Base-by-base conservation (phyloP, 164 flowering plant species). In the Santalum album region DNA sequence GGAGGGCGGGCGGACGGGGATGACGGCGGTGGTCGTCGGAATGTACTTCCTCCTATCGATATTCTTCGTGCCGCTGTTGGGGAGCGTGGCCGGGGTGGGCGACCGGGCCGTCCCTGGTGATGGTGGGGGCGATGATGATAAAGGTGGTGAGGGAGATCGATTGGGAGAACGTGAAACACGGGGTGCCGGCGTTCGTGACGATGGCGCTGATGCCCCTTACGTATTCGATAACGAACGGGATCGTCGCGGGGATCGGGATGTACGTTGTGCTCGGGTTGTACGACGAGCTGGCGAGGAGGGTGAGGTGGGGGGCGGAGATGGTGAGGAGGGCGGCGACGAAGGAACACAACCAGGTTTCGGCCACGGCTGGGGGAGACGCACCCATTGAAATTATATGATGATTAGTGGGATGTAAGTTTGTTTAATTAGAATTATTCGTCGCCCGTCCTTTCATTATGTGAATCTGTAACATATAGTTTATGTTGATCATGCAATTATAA, bases 21-120 rank as follows among this genome's bases (percentile, higher is more conserved):
- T 90, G 50, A 87, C 97, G 1, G 88, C 96, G 0, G 55, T 87
- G 29, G 46, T 71, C 4, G 61, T 85, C 0, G 87, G 78, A 11
- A 19, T 78, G 3, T 90, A 75, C 52, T 87, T 87, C 69, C 50
- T 76, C 18, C 7, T 78, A 26, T 81, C 94, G 1, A 17, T 87
- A 66, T 83, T 83, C 52, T 80, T 90, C 60, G 71, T 73, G 7
- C 97, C 96, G 6, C 40, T 90, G 6, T 52, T 87, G 40, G 70
- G 74, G 1, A 83, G 75, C 62, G 89, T 87, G 7, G n/a, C 97
- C 97, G 29, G 82, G 89, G 49, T 87, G 97, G 96, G 96, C 97
- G 0, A 64, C 82, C 6, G 97, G 97, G 15, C 96, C 96, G 15
- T 74, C 91, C 16, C 59, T 90, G 35, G 81, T 87, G 11, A 61